Evolutionary conservation across 331 rosid genomes (phyloP), one percentile per base, ranked within the genome.

Genomic region (Phaseolus coccineus): DNA sequence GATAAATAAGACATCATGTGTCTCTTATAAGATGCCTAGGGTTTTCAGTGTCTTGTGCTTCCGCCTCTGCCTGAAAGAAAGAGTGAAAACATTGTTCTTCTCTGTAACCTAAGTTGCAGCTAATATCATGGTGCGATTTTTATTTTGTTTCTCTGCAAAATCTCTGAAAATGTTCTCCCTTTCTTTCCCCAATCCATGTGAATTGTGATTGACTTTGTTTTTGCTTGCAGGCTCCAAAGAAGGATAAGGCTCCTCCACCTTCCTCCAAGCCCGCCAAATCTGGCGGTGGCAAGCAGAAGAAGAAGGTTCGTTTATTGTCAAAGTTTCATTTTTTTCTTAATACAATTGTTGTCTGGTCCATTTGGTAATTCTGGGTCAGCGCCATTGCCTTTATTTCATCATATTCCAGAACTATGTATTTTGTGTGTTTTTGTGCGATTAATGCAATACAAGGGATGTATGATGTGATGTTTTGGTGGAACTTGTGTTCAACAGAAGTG

Each of bases 261-360:
- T 89, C 92, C 73, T 89, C 91, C 48, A 91, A 91, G 77, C 92
- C 91, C 61, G 88, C 87, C 82, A 91, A 89, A 75, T 89, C 89
- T 69, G 89, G 91, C 5, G 92, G 97, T 67, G 97, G 92, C 74
- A 91, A 91, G 85, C 90, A 88, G 83, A 91, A 91, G 90, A 91
- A 91, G 86, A 91, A 91, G 94, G 94, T 90, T 37, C 47, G 11
- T 14, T 33, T 50, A 4, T 39, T 6, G 2, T 15, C 6, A 2
- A 33, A 19, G 6, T 51, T 62, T 37, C 4, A 1, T 12, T 42
- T 40, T 51, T 53, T 39, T 6, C 44, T 19, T 8, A 6, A 7
- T n/a, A 3, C 47, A 7, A 39, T 70, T 13, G n/a, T 59, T 19
- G 42, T 25, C 0, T 39, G 62, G 47, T 14, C 13, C 2, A 1